phyloP scores from a whole-genome alignment of 73 alveolate genomes.

The Paramecium caudatum region DNA sequence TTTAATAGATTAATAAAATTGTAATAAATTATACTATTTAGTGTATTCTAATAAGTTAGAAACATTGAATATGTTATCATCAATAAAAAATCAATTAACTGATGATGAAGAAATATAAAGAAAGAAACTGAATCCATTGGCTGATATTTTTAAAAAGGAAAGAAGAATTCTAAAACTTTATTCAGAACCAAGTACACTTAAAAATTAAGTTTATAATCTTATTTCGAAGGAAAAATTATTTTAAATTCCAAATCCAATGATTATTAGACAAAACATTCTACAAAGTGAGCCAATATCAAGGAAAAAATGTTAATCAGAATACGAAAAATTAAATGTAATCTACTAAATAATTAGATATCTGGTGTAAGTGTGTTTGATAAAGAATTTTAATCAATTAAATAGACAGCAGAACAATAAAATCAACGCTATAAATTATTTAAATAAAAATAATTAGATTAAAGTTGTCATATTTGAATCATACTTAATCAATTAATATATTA shows the following conservation, averaged over 20 bases:
- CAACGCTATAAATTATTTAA: neutral
- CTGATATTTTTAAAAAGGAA: neutral
- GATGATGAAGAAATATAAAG: slow-evolving; percentile 37
- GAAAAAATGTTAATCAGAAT: slow-evolving; percentile 22
- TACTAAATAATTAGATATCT: neutral
- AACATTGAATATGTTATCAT: slow-evolving; percentile 16
- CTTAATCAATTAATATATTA: slow-evolving; percentile 11
- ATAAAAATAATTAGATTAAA: neutral
- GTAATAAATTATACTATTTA: slow-evolving; percentile 19
- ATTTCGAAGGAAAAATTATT: neutral
- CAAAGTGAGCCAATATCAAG: neutral
- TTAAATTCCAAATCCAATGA: slow-evolving; percentile 2
- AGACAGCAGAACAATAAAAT: neutral
- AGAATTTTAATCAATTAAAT: slow-evolving; percentile 15
- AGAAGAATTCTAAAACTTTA: neutral
- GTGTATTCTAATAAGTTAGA: neutral
- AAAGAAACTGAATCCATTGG: slow-evolving; percentile 26
- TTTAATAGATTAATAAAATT: neutral
- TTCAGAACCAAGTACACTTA: neutral
- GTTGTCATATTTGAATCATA: neutral
- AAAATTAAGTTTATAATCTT: neutral
- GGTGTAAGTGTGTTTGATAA: slow-evolving; percentile 8
- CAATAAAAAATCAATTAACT: slow-evolving; percentile 17
- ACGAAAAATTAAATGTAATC: neutral
- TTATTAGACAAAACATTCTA: neutral